A percentile compares a stretch with the other conserved stretches of the same genome.
Conservation (phyloP, 306 rosid genomes). For the Purshia tridentata region DNA sequence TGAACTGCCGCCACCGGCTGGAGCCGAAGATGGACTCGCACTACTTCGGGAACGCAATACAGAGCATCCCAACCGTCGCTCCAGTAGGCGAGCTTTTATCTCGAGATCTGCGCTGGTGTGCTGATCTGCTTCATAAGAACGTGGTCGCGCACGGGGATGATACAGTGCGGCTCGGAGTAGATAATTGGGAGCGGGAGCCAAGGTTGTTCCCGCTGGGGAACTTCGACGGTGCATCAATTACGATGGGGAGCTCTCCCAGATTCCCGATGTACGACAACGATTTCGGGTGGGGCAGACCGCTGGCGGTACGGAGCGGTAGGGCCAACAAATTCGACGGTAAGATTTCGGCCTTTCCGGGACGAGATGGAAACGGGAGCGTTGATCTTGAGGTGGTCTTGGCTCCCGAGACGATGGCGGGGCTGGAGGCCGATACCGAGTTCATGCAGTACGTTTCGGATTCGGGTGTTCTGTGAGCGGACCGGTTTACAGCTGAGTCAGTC, state of each 20-base stretch:
- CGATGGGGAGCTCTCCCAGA: conserved; percentile 93
- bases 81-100: conserved; percentile 48
- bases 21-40: conserved; percentile 60
- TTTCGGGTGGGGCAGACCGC: conserved; percentile 81
- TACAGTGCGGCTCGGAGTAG: conserved; percentile 62
- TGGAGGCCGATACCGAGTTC: conserved; percentile 62
- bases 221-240: conserved; percentile 76
- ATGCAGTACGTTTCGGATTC: conserved; percentile 66
- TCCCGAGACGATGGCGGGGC: conserved; percentile 69
- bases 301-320: conserved; percentile 70
- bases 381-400: conserved; percentile 85
- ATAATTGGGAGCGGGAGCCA: conserved; percentile 72
- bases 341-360: conserved; percentile 77
- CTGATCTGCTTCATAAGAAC: conserved; percentile 58
- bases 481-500: not conserved
- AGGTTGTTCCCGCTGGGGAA: conserved; percentile 81
- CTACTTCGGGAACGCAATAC: conserved; percentile 90
- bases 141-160: conserved; percentile 61
- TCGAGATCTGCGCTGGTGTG: conserved; percentile 56
- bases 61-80: conserved; percentile 81
- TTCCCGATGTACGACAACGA: conserved; percentile 89
- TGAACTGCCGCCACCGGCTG: conserved; percentile 81
- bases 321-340: conserved; percentile 89
- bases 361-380: conserved; percentile 75
- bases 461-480: conserved; percentile 1